These are phyloP conservation scores for Acer negundo DNA, from an alignment of 345 rosid genomes.

Conservation along the genomic window DNA sequence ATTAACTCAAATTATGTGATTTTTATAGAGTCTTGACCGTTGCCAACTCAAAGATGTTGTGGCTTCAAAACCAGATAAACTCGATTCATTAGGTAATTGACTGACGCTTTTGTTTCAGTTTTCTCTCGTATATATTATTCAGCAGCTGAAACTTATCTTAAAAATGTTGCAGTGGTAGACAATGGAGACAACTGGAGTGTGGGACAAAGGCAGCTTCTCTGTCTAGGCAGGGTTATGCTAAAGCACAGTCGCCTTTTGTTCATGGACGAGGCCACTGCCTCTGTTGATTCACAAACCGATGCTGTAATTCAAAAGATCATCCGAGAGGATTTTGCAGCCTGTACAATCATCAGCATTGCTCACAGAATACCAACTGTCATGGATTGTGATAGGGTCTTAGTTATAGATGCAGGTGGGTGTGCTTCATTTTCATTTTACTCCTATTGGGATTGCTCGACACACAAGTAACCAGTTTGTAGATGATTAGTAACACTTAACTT, in stretches of 20 bases:
- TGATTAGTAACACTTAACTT: neutral
- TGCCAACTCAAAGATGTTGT: conserved; percentile 88
- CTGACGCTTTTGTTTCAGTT: neutral
- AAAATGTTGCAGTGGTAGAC: conserved; percentile 63
- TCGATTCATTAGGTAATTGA: conserved; percentile 66
- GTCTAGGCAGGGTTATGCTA: conserved; percentile 89
- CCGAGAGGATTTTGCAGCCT: conserved; percentile 77
- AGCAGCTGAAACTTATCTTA: neutral
- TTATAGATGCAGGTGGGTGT: conserved; percentile 68
- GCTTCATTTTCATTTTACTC: neutral
- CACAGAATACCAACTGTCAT: conserved; percentile 96
- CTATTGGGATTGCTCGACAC: neutral
- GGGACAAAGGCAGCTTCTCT: conserved; percentile 94
- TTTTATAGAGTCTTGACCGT: conserved; percentile 72
- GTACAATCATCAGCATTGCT: conserved; percentile 94
- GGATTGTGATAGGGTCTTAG: conserved; percentile 93
- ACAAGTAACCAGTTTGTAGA: neutral
- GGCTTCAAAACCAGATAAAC: conserved; percentile 74
- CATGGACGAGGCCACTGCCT: conserved; percentile 97
- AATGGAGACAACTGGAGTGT: conserved; percentile 98
- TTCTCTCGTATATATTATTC: neutral
- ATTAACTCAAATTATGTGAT: neutral
- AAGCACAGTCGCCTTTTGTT: conserved; percentile 79
- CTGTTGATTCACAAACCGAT: conserved; percentile 91
- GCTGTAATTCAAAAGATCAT: conserved; percentile 87